phyloP scores from a whole-genome alignment of 2,329 filamentous ascomycete genomes.

The Nemania sp. region DNA sequence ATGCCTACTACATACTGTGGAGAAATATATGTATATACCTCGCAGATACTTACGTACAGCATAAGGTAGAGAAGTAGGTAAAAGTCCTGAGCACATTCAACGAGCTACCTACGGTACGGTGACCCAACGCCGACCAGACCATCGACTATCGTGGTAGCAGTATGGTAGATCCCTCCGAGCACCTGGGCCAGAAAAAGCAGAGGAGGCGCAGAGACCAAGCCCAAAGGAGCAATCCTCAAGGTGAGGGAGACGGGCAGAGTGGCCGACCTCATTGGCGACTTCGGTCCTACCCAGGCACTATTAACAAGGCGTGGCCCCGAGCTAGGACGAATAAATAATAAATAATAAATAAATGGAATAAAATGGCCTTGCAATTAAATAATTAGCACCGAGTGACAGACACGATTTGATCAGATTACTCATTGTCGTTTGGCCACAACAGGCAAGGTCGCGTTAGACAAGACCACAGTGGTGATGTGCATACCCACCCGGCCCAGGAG shows the following conservation, averaged over 20 bases:
- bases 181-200: slow-evolving; percentile 30
- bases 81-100: no score
- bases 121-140: slow-evolving; percentile 12
- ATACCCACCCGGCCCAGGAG: background rate
- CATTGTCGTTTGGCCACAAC: slow-evolving; percentile 10
- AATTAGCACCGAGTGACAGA: background rate
- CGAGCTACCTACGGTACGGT: slow-evolving; percentile 29
- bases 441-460: slow-evolving; percentile 23
- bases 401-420: slow-evolving; percentile 18
- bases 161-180: slow-evolving; percentile 20
- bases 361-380: no score
- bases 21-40: no score
- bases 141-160: slow-evolving; percentile 6
- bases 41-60: no score
- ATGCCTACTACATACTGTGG: background rate
- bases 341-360: background rate
- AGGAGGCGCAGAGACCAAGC: slow-evolving; percentile 27
- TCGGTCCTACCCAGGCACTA: slow-evolving; percentile 15
- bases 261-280: slow-evolving; percentile 30
- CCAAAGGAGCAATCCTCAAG: slow-evolving; percentile 34
- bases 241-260: slow-evolving; percentile 36
- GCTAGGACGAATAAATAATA: background rate
- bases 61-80: no score
- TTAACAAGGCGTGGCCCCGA: background rate
- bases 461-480: slow-evolving; percentile 15